Conservation (phyloP, 352 stramenopile species). For the Lagenidium giganteum region DNA sequence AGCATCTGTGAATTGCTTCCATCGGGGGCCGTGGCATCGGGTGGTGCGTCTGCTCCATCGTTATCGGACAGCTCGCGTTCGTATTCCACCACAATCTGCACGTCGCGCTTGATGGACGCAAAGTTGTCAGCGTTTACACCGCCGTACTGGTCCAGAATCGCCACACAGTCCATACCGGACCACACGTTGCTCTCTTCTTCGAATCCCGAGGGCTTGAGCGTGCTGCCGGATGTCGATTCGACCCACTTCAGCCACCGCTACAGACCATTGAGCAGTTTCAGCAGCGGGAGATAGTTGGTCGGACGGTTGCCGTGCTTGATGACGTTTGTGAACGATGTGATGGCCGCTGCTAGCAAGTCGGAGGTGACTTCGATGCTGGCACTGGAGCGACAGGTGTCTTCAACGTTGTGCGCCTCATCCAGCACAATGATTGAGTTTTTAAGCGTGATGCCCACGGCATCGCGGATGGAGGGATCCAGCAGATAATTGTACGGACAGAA, state of each 20-base stretch:
- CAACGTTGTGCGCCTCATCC: conserved; percentile 86
- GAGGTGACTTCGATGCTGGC: conserved; percentile 71
- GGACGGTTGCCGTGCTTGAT: conserved; percentile 61
- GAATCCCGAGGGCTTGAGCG: conserved; percentile 51
- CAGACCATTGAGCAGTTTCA: conserved; percentile 66
- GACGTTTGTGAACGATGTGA: conserved; percentile 53
- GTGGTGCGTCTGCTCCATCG: too few relatives aligned
- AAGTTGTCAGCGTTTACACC: conserved; percentile 47
- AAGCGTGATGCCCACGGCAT: conserved; percentile 60
- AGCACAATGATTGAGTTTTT: conserved; percentile 77
- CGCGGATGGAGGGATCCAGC: conserved; percentile 69
- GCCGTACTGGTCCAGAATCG: conserved; percentile 67
- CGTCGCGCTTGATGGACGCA: conserved; percentile 25
- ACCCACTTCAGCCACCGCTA: conserved; percentile 53
- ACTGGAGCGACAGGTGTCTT: conserved; percentile 78
- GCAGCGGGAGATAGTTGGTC: conserved; percentile 27
- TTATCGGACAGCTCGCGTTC: conserved; percentile 51
- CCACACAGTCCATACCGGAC: conserved; percentile 50
- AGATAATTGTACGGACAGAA: conserved; percentile 90
- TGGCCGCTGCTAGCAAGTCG: conserved; percentile 38
- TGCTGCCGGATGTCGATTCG: conserved; percentile 26
- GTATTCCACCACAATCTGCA: conserved; percentile 42
- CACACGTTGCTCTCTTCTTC: conserved; percentile 75
- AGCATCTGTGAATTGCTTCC: conserved; percentile 14
- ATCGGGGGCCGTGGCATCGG: too few relatives aligned